Percentiles rank a stretch among this genome's conserved stretches.
Conservation (phyloP, 495 filamentous ascomycete species). For the Pyrenopolyporus hunteri region DNA sequence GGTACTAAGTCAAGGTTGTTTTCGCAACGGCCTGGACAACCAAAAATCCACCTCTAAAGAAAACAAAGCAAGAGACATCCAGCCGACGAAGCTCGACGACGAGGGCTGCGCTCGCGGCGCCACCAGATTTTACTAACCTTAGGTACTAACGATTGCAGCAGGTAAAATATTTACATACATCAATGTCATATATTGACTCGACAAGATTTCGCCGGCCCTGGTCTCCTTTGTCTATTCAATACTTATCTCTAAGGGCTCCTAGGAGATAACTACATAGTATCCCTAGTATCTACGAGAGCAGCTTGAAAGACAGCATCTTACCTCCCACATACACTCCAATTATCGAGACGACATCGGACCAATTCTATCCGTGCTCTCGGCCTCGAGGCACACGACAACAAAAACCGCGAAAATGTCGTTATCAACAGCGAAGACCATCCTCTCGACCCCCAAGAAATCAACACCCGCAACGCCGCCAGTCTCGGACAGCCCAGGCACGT, state of each 20-base stretch:
- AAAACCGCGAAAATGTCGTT: conserved; percentile 27
- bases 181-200: conserved; percentile 13
- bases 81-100: conserved; percentile 21
- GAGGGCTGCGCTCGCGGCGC: conserved; percentile 30
- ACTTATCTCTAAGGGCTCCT: background rate
- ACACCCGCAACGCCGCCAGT: conserved; percentile 42
- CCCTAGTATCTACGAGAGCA: too few relatives aligned
- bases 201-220: background rate
- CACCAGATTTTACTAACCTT: conserved; percentile 28
- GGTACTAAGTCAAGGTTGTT: conserved; percentile 4
- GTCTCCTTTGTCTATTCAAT: background rate
- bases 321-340: background rate
- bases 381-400: background rate
- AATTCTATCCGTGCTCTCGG: background rate
- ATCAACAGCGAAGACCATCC: conserved; percentile 12
- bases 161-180: conserved; percentile 3
- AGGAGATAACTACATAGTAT: too few relatives aligned
- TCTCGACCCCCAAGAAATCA: conserved; percentile 54
- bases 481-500: conserved; percentile 70
- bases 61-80: conserved; percentile 32
- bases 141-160: conserved; percentile 24
- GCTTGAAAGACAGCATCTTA: too few relatives aligned
- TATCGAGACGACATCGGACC: conserved; percentile 9
- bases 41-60: conserved; percentile 10
- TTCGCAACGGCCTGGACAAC: conserved; percentile 20